Evolutionary conservation across 768 basidiomycete species (phyloP).

Genomic region (Russula earlei): DNA sequence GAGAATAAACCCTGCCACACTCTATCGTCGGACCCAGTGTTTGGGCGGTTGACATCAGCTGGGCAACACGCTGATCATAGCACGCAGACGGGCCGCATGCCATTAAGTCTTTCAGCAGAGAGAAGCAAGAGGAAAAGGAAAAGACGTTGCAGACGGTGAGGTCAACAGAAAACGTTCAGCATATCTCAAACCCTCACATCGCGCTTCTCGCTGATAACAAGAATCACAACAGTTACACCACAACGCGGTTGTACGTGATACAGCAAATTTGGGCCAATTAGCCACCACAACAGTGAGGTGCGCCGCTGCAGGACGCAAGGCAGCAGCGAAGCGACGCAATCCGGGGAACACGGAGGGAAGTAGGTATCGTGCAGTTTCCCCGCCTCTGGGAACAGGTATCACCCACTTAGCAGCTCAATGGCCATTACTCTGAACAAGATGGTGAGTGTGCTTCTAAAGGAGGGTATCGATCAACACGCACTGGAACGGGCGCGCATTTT

Average conservation of each 20-base stretch:
- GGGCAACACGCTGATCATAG: no score
- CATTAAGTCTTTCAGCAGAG: background rate
- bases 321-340: no score
- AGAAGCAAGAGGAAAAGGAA: background rate
- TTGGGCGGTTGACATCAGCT: no score
- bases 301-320: constrained; percentile 3
- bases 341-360: background rate
- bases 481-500: constrained; percentile 95
- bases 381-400: background rate
- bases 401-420: constrained; percentile 5
- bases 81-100: no score
- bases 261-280: constrained; percentile 15
- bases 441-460: background rate
- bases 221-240: constrained; percentile 4
- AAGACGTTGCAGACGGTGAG: background rate
- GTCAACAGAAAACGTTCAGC: background rate
- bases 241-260: constrained; percentile 12
- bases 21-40: no score
- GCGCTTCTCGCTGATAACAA: constrained; percentile 3
- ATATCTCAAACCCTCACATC: background rate
- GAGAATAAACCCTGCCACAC: no score
- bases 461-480: constrained; percentile 34
- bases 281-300: constrained; percentile 16
- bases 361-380: background rate
- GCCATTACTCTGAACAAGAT: constrained; percentile 28